Conservation (phyloP, 305 asterid species). For the Solanum hybrid region DNA sequence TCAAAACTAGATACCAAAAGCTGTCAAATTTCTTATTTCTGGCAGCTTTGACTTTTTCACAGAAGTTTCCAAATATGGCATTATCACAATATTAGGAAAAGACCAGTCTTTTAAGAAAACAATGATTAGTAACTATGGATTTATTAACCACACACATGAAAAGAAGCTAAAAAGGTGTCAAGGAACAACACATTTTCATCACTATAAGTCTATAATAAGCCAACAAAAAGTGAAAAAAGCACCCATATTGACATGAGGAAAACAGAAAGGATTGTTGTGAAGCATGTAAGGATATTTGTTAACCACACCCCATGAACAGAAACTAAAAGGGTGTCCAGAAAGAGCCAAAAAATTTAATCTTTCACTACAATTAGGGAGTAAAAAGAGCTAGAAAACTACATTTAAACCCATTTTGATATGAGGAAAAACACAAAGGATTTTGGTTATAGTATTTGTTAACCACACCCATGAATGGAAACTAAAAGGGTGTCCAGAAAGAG, state of each 20-base stretch:
- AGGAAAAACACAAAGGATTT: background rate
- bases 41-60: background rate
- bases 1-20: background rate
- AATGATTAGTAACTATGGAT: background rate
- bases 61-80: background rate
- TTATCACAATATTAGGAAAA: background rate
- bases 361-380: background rate
- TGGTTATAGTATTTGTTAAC: background rate
- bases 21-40: background rate
- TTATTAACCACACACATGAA: background rate
- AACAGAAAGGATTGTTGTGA: background rate
- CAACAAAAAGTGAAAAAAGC: background rate
- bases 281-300: background rate
- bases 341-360: background rate
- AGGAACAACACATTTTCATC: background rate
- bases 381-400: background rate
- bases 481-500: background rate
- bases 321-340: background rate
- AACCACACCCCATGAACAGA: background rate
- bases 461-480: background rate
- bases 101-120: background rate
- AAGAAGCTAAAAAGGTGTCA: background rate
- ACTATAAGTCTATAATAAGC: background rate
- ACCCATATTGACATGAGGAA: background rate
- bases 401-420: background rate